A percentile compares a stretch with the other conserved stretches of the same genome.
Evolutionary conservation across 164 flowering plant genomes (phyloP).

Genomic region (Nelumbo lutea): DNA sequence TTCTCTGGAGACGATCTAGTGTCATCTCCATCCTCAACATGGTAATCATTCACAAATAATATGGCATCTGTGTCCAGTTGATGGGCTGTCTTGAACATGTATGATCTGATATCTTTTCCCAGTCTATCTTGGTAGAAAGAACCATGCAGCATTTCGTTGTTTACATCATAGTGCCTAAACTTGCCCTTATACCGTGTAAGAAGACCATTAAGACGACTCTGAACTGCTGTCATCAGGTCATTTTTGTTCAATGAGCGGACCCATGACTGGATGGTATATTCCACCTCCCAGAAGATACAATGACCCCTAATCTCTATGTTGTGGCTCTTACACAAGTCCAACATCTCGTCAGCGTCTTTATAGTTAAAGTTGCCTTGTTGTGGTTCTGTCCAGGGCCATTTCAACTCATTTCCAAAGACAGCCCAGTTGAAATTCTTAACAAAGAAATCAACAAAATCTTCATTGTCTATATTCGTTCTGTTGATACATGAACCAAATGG

Average conservation of each 20-base stretch:
- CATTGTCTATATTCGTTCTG: slow-evolving; percentile 82
- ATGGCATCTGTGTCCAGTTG: slow-evolving; percentile 71
- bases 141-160: slow-evolving; percentile 95
- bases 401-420: slow-evolving; percentile 89
- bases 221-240: slow-evolving; percentile 67
- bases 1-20: slow-evolving; percentile 71
- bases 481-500: slow-evolving; percentile 77
- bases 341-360: slow-evolving; percentile 79
- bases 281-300: slow-evolving; percentile 96
- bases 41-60: slow-evolving; percentile 88
- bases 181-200: slow-evolving; percentile 79
- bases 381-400: slow-evolving; percentile 90
- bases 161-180: slow-evolving; percentile 88
- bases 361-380: slow-evolving; percentile 82
- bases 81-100: slow-evolving; percentile 80
- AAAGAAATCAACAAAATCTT: slow-evolving; percentile 79
- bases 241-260: slow-evolving; percentile 41
- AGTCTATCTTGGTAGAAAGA: slow-evolving; percentile 75
- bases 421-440: slow-evolving; percentile 83
- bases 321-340: slow-evolving; percentile 49
- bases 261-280: slow-evolving; percentile 67
- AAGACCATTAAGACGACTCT: slow-evolving; percentile 70
- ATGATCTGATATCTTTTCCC: slow-evolving; percentile 65
- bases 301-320: slow-evolving; percentile 74
- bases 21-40: slow-evolving; percentile 83